phyloP scores from a whole-genome alignment of 306 rosid genomes.

The Citrullus mucosospermus region DNA sequence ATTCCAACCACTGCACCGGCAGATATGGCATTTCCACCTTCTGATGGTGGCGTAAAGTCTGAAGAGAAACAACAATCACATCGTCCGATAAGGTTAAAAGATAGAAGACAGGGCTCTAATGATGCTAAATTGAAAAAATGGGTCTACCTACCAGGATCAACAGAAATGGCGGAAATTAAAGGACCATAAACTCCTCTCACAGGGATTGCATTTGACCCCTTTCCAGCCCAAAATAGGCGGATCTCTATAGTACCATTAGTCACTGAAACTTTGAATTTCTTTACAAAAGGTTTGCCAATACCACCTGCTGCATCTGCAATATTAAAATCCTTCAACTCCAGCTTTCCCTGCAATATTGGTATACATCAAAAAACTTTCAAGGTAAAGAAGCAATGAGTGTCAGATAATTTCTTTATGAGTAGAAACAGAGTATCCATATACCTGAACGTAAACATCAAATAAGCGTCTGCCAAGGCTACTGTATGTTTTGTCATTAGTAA shows the following conservation, averaged over 20 bases:
- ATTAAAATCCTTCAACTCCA: slow-evolving; percentile 23
- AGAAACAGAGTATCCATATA: too few species aligned
- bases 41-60: slow-evolving; percentile 15
- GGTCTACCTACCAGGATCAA: slow-evolving; percentile 17
- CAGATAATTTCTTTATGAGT: too few species aligned
- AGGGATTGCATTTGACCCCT: slow-evolving; percentile 26
- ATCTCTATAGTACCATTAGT: slow-evolving; percentile 20
- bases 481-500: slow-evolving; percentile 11
- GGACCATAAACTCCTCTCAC: slow-evolving; percentile 26
- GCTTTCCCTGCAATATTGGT: slow-evolving; percentile 16
- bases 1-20: slow-evolving; percentile 16
- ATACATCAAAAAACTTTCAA: not conserved
- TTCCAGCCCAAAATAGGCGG: slow-evolving; percentile 37
- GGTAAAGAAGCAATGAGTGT: not conserved
- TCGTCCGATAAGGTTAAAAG: not conserved
- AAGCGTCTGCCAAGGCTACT: slow-evolving; percentile 37
- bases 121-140: not conserved
- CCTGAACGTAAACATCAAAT: slow-evolving; percentile 36
- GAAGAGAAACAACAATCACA: not conserved
- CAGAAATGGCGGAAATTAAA: slow-evolving; percentile 33
- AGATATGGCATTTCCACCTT: slow-evolving; percentile 7
- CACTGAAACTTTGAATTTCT: not conserved
- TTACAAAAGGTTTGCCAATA: not conserved
- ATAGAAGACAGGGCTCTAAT: not conserved
- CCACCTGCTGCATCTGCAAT: slow-evolving; percentile 25